These are phyloP conservation scores for Irpex lacteus DNA, from an alignment of 1,284 basidiomycete species.

Conservation along the genomic window DNA sequence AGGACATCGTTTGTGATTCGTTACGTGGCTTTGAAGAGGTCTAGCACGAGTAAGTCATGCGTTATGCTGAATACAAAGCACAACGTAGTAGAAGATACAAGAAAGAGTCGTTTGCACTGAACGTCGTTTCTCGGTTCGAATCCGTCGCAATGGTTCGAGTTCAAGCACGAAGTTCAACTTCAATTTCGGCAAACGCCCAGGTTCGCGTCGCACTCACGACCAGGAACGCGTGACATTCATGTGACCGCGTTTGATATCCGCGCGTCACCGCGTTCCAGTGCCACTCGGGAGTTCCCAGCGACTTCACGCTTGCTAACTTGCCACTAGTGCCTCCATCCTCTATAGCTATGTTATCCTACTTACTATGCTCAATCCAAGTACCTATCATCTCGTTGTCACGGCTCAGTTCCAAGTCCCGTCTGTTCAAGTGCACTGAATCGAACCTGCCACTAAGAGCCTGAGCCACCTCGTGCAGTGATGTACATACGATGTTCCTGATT, in stretches of 20 bases:
- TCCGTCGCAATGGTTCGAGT: not conserved
- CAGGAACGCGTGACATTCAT: not conserved
- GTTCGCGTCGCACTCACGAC: not conserved
- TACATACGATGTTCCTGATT: too few species aligned
- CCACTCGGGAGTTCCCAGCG: not conserved
- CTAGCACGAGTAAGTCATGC: not conserved
- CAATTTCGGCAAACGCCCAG: not conserved
- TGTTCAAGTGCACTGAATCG: too few species aligned
- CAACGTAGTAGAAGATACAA: not conserved
- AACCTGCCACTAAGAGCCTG: too few species aligned
- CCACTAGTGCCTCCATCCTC: too few species aligned
- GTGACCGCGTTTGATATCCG: not conserved
- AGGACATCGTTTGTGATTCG: constrained; percentile 41
- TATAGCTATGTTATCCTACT: too few species aligned
- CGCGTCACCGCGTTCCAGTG: not conserved
- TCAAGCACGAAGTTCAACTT: not conserved
- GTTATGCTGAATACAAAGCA: not conserved
- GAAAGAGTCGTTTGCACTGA: not conserved
- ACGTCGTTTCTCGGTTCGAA: not conserved
- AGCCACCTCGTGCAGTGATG: too few species aligned
- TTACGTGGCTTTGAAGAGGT: not conserved
- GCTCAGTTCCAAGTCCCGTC: too few species aligned
- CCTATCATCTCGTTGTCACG: too few species aligned
- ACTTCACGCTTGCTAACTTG: not conserved
- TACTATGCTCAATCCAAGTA: too few species aligned